Conservation (phyloP, 164 flowering plant genomes). For the Pachysandra terminalis region DNA sequence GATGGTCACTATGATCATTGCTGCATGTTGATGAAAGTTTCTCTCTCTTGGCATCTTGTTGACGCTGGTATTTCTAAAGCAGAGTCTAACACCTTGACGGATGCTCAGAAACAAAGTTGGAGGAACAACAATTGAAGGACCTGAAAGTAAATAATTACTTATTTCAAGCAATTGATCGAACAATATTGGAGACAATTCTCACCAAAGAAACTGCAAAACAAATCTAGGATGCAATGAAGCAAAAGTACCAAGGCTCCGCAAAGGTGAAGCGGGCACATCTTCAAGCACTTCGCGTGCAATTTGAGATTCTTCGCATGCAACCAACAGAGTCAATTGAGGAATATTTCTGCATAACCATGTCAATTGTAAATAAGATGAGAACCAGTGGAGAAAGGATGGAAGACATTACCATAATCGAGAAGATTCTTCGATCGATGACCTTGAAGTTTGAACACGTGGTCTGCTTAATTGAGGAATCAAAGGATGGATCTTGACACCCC, state of each 20-base stretch:
- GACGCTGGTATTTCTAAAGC: not conserved
- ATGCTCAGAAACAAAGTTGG: not conserved
- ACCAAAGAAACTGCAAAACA: too few relatives aligned
- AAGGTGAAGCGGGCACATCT: too few relatives aligned
- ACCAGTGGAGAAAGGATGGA: conserved; percentile 5
- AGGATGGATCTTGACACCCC: conserved; percentile 6
- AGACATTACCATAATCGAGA: conserved; percentile 5
- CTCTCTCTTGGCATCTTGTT: not conserved
- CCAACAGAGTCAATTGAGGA: too few relatives aligned
- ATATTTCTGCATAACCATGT: not conserved
- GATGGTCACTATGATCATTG: too few relatives aligned
- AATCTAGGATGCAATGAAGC: conserved; percentile 15
- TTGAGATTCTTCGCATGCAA: too few relatives aligned
- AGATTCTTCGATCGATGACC: too few relatives aligned
- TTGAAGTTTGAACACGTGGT: conserved; percentile 15
- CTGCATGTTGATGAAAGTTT: conserved; percentile 4
- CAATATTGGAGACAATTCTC: too few relatives aligned
- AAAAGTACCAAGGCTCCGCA: conserved; percentile 8
- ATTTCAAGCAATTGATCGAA: too few relatives aligned
- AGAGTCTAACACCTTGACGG: not conserved
- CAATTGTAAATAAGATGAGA: conserved; percentile 15
- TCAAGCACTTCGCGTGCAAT: too few relatives aligned
- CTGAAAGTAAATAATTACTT: too few relatives aligned
- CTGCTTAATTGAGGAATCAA: conserved; percentile 12
- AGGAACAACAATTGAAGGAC: not conserved